A percentile compares a stretch with the other conserved stretches of the same genome.
These are phyloP conservation scores for Mercurialis annua DNA, from an alignment of 345 rosid species.

Conservation along the genomic window DNA sequence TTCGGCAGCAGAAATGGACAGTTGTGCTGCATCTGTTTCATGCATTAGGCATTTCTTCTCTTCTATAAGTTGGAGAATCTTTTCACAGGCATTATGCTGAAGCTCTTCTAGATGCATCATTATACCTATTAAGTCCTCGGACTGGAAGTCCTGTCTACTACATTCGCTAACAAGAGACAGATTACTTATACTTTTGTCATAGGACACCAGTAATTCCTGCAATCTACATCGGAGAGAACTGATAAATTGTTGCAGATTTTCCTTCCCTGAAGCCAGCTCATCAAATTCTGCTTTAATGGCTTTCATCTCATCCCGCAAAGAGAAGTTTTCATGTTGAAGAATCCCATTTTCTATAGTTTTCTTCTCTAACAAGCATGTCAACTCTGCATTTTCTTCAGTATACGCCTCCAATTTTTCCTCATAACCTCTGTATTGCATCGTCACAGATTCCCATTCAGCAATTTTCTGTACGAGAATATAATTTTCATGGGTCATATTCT, in stretches of 20 bases:
- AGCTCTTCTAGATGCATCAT: slow-evolving; percentile 47
- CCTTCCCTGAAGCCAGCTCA: slow-evolving; percentile 44
- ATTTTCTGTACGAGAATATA: slow-evolving; percentile 58
- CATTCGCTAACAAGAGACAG: slow-evolving; percentile 33
- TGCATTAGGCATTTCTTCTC: slow-evolving; percentile 49
- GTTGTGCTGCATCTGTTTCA: slow-evolving; percentile 50
- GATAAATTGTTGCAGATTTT: slow-evolving; percentile 43
- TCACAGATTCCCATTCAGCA: slow-evolving; percentile 60
- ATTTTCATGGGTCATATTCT: slow-evolving; percentile 51
- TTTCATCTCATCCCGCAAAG: slow-evolving; percentile 55
- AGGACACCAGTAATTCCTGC: slow-evolving; percentile 39
- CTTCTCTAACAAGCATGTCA: slow-evolving; percentile 55
- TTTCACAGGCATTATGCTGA: slow-evolving; percentile 49
- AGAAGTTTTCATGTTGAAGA: slow-evolving; percentile 43
- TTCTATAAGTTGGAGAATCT: slow-evolving; percentile 43
- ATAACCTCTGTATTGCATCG: slow-evolving; percentile 46
- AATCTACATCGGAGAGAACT: slow-evolving; percentile 42
- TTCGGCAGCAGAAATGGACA: slow-evolving; percentile 42
- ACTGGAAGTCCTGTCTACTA: slow-evolving; percentile 34
- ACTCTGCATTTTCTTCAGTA: slow-evolving; percentile 56
- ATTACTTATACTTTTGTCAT: slow-evolving; percentile 38
- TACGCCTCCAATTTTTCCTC: slow-evolving; percentile 55
- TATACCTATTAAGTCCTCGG: slow-evolving; percentile 37
- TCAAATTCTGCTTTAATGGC: slow-evolving; percentile 40
- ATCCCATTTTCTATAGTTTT: slow-evolving; percentile 46